These are phyloP conservation scores for Globisporangium heterothallicum DNA, from an alignment of 352 stramenopile genomes.

Conservation along the genomic window DNA sequence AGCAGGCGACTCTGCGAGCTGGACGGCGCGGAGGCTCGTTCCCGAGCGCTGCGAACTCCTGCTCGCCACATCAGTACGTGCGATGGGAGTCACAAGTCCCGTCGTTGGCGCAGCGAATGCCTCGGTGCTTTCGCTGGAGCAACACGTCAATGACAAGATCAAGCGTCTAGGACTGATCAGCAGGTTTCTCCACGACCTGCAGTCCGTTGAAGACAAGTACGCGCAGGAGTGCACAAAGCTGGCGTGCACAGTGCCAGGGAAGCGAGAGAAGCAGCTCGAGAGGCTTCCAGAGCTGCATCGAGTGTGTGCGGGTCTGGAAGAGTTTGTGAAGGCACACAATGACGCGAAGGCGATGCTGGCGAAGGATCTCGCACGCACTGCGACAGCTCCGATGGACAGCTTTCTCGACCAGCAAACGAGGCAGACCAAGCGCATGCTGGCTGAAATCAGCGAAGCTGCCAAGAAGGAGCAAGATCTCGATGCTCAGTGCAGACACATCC, in stretches of 20 bases:
- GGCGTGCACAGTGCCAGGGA: conserved; percentile 11
- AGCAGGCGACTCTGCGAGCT: too few species aligned
- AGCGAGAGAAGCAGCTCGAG: conserved; percentile 5
- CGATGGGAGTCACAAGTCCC: conserved; percentile 1
- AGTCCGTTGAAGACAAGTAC: conserved; percentile 31
- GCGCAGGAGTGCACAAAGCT: conserved; percentile 24
- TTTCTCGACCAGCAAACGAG: conserved; percentile 31
- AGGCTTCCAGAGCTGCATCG: conserved; percentile 17
- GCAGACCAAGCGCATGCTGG: conserved; percentile 34
- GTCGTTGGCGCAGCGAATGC: not conserved
- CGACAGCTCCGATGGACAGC: conserved; percentile 26
- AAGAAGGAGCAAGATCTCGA: conserved; percentile 37
- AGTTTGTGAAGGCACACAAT: conserved; percentile 18
- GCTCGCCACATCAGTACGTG: not conserved
- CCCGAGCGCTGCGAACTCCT: too few species aligned
- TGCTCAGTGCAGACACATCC: conserved; percentile 2
- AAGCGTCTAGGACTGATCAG: conserved; percentile 20
- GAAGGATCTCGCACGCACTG: conserved; percentile 20
- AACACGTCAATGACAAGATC: conserved; percentile 25
- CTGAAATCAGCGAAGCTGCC: conserved; percentile 35
- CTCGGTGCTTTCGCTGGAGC: conserved; percentile 17
- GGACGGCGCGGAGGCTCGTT: too few species aligned
- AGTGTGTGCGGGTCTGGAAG: conserved; percentile 23
- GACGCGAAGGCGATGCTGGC: conserved; percentile 17
- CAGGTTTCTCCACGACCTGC: conserved; percentile 30